Evolutionary conservation across 2,329 filamentous ascomycete species (phyloP).

Genomic region (Aquanectria penicillioides): DNA sequence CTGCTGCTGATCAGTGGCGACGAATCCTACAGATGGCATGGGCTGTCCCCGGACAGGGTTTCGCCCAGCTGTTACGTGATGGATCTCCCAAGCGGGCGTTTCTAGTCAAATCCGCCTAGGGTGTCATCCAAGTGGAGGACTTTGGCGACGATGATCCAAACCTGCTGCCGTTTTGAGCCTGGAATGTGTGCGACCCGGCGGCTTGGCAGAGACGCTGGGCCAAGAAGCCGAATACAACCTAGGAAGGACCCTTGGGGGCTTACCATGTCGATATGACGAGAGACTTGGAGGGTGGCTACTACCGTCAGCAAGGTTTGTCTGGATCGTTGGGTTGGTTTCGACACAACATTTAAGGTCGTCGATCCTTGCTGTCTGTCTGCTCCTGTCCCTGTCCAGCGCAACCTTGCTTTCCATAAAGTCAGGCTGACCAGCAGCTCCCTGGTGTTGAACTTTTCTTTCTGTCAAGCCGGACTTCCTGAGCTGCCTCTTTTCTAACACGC

Average conservation of each 20-base stretch:
- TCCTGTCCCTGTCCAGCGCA: not conserved
- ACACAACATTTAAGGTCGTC: slow-evolving; percentile 14
- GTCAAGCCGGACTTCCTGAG: slow-evolving; percentile 14
- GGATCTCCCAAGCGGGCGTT: slow-evolving; percentile 27
- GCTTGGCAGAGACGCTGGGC: slow-evolving; percentile 5
- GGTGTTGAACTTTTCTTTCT: not conserved
- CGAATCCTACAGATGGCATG: not conserved
- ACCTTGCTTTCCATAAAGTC: not conserved
- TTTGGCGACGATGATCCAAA: slow-evolving; percentile 17
- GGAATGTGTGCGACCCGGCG: slow-evolving; percentile 19
- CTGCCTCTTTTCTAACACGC: slow-evolving; percentile 5
- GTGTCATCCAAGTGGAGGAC: too few species aligned
- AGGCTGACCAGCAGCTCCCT: not conserved
- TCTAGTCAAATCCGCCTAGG: slow-evolving; percentile 14
- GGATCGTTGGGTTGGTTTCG: not conserved
- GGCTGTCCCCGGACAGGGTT: slow-evolving; percentile 18
- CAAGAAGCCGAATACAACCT: slow-evolving; percentile 1
- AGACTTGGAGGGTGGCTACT: too few species aligned
- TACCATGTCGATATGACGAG: too few species aligned
- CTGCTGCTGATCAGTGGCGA: slow-evolving; percentile 26
- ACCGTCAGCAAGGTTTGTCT: not conserved
- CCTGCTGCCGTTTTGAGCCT: slow-evolving; percentile 36
- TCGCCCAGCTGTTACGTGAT: slow-evolving; percentile 36
- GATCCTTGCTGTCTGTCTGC: not conserved
- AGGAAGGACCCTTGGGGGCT: too few species aligned